Base-by-base conservation (phyloP, 768 basidiomycete species). In the Saitozyma podzolica region DNA sequence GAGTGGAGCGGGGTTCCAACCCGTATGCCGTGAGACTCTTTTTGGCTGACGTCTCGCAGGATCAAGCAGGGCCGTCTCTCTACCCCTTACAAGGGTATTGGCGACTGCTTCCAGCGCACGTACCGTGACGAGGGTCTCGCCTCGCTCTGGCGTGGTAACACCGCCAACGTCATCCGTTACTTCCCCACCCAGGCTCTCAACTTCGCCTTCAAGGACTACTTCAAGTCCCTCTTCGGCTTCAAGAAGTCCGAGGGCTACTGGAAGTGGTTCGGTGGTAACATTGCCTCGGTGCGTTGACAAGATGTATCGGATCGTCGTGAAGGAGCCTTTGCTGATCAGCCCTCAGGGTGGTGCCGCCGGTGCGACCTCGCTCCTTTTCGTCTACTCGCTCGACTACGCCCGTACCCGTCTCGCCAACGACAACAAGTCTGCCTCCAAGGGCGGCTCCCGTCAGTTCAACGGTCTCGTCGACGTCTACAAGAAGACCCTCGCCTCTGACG, bases 161-260 rank as follows among this genome's bases (percentile, higher is more conserved):
- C 95, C 62, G 95, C 96, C 86, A 99, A 99, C 84, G 96, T 99
- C 83, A 96, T 99, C 84, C 94, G 96, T 81, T 99, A 99, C 90
- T 99, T 99, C 92, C 96, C 96, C 56, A 99, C 96, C 61, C 95
- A 99, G 82, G 96, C 96, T 47, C 83, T 98, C 75, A 99, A 99
- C 90, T 98, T 99, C 78, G 95, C 95, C 80, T 98, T 97, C 89
- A 98, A 82, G 77, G 81, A 82, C 91, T 96, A 73, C 74, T 92
- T 87, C 48, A 71, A 99, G 86, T 93, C 94, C 40, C 79, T 98
- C 59, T 98, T 99, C 82, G 93, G 93, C 69, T 98, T 95, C 89
- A 94, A 92, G 85, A 96, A 97, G 86, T 85, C 82, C 58, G 96
- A 97, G 0, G 95, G 95, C 62, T 99, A 98, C 86, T 92, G 91